Conservation (phyloP, 192 early-diverging fungal species). For the Gryganskiella cystojenkinii region DNA sequence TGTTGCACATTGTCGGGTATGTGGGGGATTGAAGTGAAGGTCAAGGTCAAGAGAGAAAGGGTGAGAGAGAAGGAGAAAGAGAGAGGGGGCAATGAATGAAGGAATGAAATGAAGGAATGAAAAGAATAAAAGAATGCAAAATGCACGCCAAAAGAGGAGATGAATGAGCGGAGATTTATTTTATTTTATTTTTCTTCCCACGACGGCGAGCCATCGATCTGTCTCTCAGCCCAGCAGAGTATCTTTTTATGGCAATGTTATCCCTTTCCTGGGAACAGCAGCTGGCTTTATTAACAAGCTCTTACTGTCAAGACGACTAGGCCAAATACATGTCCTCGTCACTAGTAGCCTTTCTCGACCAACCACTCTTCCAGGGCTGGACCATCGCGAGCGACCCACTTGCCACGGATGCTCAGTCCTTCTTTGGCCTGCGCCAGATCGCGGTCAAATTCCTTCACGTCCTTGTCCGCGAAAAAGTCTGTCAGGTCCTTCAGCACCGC, state of each 20-base stretch:
- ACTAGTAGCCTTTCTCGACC: slow-evolving; percentile 39
- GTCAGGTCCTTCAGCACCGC: slow-evolving; percentile 64
- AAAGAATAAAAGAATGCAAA: background rate
- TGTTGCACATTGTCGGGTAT: slow-evolving; percentile 35
- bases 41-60: background rate
- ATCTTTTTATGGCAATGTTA: background rate
- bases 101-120: background rate
- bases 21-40: background rate
- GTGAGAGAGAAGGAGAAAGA: background rate
- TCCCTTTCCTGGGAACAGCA: background rate
- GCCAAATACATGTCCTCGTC: too few species aligned
- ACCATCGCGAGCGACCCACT: slow-evolving; percentile 62
- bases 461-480: slow-evolving; percentile 61
- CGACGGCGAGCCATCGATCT: too few species aligned
- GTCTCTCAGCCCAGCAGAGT: too few species aligned
- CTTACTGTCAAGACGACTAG: too few species aligned
- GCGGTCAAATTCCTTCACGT: slow-evolving; percentile 63
- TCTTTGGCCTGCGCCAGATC: slow-evolving; percentile 72
- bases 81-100: background rate
- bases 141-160: background rate
- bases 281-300: background rate
- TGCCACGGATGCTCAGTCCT: slow-evolving; percentile 62
- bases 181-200: too few species aligned
- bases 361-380: slow-evolving; percentile 59
- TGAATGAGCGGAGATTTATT: background rate